phyloP scores from a whole-genome alignment of 2,329 filamentous ascomycete species.

The Ophiocordyceps australis region DNA sequence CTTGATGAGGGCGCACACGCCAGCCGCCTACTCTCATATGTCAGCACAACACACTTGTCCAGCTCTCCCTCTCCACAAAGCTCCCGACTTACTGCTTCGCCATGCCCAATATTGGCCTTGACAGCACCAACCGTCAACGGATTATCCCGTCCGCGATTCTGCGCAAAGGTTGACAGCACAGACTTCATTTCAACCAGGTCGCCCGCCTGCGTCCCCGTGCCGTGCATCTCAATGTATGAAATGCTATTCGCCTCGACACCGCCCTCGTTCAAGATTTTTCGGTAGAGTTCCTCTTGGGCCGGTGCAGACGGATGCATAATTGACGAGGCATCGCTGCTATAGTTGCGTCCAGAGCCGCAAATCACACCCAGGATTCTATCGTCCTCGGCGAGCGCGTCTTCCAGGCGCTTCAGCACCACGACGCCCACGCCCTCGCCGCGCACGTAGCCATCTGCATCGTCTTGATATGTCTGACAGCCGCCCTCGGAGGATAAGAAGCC shows the following conservation, averaged over 20 bases:
- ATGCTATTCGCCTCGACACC: neutral
- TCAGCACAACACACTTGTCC: too few relatives aligned
- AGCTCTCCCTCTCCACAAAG: too few relatives aligned
- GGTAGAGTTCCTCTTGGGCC: constrained; percentile 3
- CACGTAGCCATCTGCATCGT: constrained; percentile 42
- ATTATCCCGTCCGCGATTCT: constrained; percentile 1
- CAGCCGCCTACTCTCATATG: too few relatives aligned
- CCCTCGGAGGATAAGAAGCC: constrained; percentile 36
- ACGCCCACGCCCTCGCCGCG: constrained; percentile 28
- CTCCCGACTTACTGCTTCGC: constrained; percentile 17
- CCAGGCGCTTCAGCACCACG: constrained; percentile 29
- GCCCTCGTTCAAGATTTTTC: neutral
- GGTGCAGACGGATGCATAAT: constrained; percentile 54
- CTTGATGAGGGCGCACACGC: too few relatives aligned
- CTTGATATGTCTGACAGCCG: constrained; percentile 35
- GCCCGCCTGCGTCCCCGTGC: constrained; percentile 1
- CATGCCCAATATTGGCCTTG: constrained; percentile 32
- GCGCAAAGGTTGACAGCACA: neutral
- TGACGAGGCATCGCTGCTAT: constrained; percentile 50
- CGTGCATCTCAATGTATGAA: constrained; percentile 1
- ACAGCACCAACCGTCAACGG: constrained; percentile 26
- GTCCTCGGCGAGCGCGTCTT: constrained; percentile 31
- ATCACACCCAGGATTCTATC: constrained; percentile 50
- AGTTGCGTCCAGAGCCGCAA: constrained; percentile 46
- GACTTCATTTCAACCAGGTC: neutral